A percentile compares a stretch with the other conserved stretches of the same genome.
These are phyloP conservation scores for Phytophthora sp. DNA, from an alignment of 352 stramenopile species.

Conservation along the genomic window DNA sequence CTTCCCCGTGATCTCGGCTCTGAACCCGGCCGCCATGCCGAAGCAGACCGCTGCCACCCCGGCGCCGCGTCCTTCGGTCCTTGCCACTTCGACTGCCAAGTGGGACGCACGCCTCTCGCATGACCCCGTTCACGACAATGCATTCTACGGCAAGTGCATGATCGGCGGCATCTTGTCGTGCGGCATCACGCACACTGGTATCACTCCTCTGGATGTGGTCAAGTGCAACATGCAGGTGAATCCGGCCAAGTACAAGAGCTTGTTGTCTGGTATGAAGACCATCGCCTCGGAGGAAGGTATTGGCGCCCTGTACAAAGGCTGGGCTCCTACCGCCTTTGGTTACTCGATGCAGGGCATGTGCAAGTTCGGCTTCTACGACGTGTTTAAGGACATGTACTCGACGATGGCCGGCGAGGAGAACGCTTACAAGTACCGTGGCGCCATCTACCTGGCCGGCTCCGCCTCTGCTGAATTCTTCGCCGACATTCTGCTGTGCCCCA, in stretches of 20 bases:
- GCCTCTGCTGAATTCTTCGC: constrained; percentile 95
- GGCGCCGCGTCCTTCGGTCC: constrained; percentile 40
- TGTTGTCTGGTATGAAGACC: constrained; percentile 82
- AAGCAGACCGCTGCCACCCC: constrained; percentile 53
- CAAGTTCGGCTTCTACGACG: constrained; percentile 96
- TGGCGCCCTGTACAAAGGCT: constrained; percentile 90
- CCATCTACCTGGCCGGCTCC: constrained; percentile 92
- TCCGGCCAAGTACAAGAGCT: constrained; percentile 83
- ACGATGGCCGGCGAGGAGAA: constrained; percentile 92
- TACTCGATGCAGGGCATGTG: constrained; percentile 92
- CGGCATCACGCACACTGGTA: constrained; percentile 92
- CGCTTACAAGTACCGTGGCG: constrained; percentile 93
- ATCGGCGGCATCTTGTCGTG: constrained; percentile 93
- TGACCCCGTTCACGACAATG: constrained; percentile 83
- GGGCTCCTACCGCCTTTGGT: constrained; percentile 91
- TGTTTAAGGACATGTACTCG: constrained; percentile 96
- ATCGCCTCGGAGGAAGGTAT: constrained; percentile 89
- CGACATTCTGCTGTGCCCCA: constrained; percentile 93
- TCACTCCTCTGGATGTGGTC: constrained; percentile 93
- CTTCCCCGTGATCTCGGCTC: constrained; percentile 77
- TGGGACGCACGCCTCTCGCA: constrained; percentile 87
- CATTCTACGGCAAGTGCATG: constrained; percentile 96
- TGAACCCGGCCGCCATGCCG: constrained; percentile 64
- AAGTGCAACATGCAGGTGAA: constrained; percentile 97
- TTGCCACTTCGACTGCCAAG: constrained; percentile 81